A percentile compares a stretch with the other conserved stretches of the same genome.
phyloP scores from a whole-genome alignment of 768 basidiomycete genomes.

The Mycena polygramma region DNA sequence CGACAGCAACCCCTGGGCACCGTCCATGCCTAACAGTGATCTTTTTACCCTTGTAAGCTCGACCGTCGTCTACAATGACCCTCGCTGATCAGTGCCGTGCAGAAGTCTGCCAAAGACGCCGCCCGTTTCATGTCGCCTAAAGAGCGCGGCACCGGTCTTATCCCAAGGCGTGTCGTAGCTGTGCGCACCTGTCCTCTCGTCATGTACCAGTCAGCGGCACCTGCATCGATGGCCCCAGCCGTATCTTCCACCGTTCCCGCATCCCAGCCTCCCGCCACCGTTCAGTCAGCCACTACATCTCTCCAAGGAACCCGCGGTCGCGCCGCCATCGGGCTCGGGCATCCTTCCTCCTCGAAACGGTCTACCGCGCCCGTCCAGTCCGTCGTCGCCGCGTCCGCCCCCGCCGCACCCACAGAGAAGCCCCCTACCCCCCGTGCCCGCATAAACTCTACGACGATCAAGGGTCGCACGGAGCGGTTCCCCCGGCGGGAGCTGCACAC shows the following conservation, averaged over 20 bases:
- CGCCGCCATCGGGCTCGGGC: constrained; percentile 24
- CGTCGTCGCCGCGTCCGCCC: neutral
- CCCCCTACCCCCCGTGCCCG: neutral
- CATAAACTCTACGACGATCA: constrained; percentile 24
- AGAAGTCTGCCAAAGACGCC: constrained; percentile 3
- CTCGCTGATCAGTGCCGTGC: neutral
- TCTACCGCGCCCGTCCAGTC: constrained; percentile 1
- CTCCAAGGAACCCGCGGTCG: constrained; percentile 7
- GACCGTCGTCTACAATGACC: neutral
- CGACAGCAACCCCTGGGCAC: neutral
- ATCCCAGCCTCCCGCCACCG: too few relatives aligned
- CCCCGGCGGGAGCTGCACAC: constrained; percentile 11
- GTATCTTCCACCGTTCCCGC: neutral
- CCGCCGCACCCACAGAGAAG: constrained; percentile 1
- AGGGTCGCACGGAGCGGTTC: constrained; percentile 24
- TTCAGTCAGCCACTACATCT: neutral
- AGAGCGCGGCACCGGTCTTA: neutral
- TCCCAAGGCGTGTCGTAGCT: constrained; percentile 9
- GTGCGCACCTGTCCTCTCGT: neutral
- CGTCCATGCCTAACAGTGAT: constrained; percentile 24
- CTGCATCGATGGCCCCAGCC: neutral
- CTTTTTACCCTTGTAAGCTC: constrained; percentile 21
- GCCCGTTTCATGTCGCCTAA: constrained; percentile 4
- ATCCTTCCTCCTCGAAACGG: constrained; percentile 17
- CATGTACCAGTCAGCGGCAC: neutral